Percentiles rank a stretch among this genome's conserved stretches.
These are phyloP conservation scores for Raphidocelis subcapitata DNA, from an alignment of 139 green algal genomes.

Conservation along the genomic window DNA sequence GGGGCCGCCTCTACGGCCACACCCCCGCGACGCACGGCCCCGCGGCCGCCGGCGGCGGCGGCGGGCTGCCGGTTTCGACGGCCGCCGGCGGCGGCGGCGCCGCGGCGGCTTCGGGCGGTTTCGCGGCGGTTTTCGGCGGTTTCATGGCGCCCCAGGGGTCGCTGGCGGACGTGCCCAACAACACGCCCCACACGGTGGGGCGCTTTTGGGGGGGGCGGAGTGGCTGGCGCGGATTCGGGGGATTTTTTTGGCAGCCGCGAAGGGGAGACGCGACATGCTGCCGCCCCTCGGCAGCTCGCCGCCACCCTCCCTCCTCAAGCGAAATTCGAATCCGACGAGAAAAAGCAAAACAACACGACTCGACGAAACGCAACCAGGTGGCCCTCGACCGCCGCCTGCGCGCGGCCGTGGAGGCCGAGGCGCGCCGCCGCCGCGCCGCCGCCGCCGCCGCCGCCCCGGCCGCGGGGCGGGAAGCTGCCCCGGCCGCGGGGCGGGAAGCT, in stretches of 20 bases:
- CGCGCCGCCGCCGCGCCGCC: neutral
- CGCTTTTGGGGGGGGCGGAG: neutral
- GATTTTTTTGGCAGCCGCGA: too few species aligned
- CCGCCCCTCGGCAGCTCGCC: too few species aligned
- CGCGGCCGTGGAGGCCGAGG: too few species aligned
- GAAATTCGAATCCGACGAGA: too few species aligned
- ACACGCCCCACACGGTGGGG: slow-evolving; percentile 9
- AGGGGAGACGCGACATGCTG: too few species aligned
- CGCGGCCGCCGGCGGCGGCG: too few species aligned
- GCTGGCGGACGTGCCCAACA: neutral
- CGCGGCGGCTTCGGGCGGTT: neutral
- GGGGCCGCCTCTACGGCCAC: slow-evolving; percentile 48
- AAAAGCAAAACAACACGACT: too few species aligned
- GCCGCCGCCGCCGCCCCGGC: neutral
- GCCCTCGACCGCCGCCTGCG: too few species aligned
- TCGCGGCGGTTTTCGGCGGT: neutral
- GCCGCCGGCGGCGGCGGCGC: neutral
- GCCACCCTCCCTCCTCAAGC: too few species aligned
- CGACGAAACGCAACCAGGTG: too few species aligned
- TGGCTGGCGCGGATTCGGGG: neutral
- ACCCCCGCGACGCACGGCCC: slow-evolving; percentile 7
- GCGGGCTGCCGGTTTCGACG: neutral
- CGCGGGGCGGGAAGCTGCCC: neutral
- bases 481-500: neutral
- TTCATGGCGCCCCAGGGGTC: neutral